phyloP scores from a whole-genome alignment of 169 alveolate genomes.

The Cryptosporidium andersoni region DNA sequence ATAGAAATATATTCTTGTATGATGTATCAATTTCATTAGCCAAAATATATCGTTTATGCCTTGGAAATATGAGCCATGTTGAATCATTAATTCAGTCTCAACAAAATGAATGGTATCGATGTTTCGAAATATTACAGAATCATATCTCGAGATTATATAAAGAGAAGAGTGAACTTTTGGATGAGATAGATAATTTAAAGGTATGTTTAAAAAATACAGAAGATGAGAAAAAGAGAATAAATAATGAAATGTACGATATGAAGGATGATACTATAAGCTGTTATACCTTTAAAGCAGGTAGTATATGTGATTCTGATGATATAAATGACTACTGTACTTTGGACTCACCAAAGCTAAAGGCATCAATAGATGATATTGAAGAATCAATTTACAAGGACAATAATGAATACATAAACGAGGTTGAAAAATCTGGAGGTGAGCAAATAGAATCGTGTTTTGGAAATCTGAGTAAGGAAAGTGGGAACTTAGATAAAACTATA shows the following conservation, averaged over 20 bases:
- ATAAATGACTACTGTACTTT: not conserved
- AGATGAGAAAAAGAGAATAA: not conserved
- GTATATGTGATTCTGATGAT: not conserved
- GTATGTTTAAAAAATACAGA: not conserved
- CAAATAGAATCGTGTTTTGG: not conserved
- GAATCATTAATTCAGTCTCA: conserved; percentile 3
- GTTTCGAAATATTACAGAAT: conserved; percentile 7
- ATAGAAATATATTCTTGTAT: conserved; percentile 4
- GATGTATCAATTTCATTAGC: not conserved
- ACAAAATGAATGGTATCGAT: conserved; percentile 17
- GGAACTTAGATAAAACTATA: conserved; percentile 8
- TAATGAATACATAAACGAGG: not conserved
- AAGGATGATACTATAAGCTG: conserved; percentile 42
- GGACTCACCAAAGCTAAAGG: not conserved
- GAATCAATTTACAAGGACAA: not conserved
- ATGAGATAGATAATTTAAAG: conserved; percentile 23
- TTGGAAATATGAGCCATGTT: not conserved
- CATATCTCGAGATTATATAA: not conserved
- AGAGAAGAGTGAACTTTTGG: conserved; percentile 19
- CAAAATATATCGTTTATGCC: not conserved
- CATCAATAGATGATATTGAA: not conserved
- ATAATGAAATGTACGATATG: not conserved
- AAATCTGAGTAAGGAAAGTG: not conserved
- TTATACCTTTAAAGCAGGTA: conserved; percentile 32
- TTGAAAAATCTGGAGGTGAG: not conserved